Evolutionary conservation across 768 basidiomycete species (phyloP).

Genomic region (Clavulina sp.): DNA sequence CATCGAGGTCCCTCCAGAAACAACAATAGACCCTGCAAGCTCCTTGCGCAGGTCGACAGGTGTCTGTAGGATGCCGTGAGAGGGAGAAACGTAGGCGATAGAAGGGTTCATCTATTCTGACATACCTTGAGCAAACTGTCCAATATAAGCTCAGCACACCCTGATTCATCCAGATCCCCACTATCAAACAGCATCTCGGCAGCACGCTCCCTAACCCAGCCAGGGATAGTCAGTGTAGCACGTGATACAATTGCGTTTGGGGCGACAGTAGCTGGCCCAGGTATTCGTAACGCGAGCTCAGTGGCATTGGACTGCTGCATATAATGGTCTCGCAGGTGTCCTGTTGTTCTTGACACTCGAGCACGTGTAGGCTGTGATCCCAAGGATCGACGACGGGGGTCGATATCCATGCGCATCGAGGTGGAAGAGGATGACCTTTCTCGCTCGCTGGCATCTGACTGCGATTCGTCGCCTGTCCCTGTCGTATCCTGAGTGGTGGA

Average conservation of each 20-base stretch:
- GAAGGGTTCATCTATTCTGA: not conserved
- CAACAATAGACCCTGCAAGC: conserved; percentile 66
- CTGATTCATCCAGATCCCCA: conserved; percentile 75
- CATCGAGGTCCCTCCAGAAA: conserved; percentile 80
- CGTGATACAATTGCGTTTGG: conserved; percentile 24
- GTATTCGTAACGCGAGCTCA: conserved; percentile 49
- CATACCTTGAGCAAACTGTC: conserved; percentile 62
- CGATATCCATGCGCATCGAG: not conserved
- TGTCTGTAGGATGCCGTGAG: conserved; percentile 31
- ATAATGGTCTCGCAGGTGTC: conserved; percentile 50
- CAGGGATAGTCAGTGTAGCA: conserved; percentile 72
- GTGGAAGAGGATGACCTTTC: conserved; percentile 5
- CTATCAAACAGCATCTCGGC: conserved; percentile 84
- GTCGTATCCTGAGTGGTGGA: not conserved
- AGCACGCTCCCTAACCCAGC: conserved; percentile 86
- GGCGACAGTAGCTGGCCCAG: conserved; percentile 41
- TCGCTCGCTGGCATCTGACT: conserved; percentile 9
- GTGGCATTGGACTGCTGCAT: conserved; percentile 62
- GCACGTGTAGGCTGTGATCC: too few species aligned
- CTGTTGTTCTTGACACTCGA: conserved; percentile 23
- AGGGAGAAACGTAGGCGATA: not conserved
- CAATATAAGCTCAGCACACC: conserved; percentile 65
- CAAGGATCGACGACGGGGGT: conserved; percentile 2
- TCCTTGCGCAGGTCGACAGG: conserved; percentile 81
- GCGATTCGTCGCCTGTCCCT: conserved; percentile 10